These are phyloP conservation scores for Pisolithus tinctorius DNA, from an alignment of 768 basidiomycete genomes.

Conservation along the genomic window DNA sequence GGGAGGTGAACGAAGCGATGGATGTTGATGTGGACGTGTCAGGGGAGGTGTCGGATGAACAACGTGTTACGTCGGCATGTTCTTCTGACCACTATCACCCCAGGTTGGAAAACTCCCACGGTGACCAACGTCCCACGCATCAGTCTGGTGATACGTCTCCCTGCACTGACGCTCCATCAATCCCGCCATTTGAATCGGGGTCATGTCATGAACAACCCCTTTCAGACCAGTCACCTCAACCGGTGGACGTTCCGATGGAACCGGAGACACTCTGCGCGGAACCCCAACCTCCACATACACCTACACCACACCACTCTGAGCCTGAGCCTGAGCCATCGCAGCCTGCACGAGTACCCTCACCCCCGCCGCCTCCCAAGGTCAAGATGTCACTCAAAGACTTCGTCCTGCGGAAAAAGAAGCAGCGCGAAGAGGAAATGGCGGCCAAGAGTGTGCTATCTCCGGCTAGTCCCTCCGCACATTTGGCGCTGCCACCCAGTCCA, in stretches of 20 bases:
- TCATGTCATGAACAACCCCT: no score
- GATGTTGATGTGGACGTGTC: conserved; percentile 11
- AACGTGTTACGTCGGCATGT: not conserved
- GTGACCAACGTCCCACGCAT: not conserved
- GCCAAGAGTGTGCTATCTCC: conserved; percentile 24
- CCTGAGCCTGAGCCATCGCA: conserved; percentile 7
- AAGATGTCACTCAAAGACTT: conserved; percentile 54
- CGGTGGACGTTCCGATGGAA: not conserved
- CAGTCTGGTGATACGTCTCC: not conserved
- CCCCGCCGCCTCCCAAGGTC: conserved; percentile 41
- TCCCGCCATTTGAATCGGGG: no score
- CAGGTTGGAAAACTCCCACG: not conserved
- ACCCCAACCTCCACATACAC: not conserved
- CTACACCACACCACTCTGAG: conserved; percentile 8
- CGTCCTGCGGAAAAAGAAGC: conserved; percentile 47
- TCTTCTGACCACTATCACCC: not conserved
- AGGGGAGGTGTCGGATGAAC: conserved; percentile 1
- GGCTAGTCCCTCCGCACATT: conserved; percentile 4
- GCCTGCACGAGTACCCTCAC: conserved; percentile 16
- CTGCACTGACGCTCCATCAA: not conserved
- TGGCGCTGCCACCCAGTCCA: conserved; percentile 16
- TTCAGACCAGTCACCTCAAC: not conserved
- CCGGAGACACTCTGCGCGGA: not conserved
- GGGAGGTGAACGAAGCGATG: conserved; percentile 13
- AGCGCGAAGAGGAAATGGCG: conserved; percentile 39